phyloP scores from a whole-genome alignment of 164 flowering plant species.

The Akebia trifoliata region DNA sequence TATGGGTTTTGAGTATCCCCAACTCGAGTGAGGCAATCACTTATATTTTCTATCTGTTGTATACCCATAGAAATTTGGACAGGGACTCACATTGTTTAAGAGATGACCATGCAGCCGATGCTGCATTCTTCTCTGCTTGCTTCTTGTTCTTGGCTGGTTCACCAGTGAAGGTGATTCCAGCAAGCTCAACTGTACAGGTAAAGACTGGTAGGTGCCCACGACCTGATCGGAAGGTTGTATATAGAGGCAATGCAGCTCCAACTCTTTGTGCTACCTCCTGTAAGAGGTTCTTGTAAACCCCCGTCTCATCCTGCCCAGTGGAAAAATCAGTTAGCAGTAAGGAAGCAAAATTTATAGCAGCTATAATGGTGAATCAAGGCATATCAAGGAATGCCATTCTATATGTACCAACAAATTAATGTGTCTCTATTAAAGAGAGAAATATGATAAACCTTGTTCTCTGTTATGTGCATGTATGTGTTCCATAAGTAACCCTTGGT shows the following conservation, averaged over 20 bases:
- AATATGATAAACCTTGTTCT: too few species aligned
- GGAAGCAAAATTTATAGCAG: too few species aligned
- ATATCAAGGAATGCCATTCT: too few species aligned
- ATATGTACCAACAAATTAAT: too few species aligned
- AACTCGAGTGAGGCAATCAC: too few species aligned
- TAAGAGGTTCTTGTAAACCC: conserved; percentile 93
- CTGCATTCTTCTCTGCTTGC: conserved; percentile 98
- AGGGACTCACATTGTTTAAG: conserved; percentile 78
- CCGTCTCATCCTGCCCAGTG: conserved; percentile 82
- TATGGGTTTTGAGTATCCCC: too few species aligned
- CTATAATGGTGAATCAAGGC: too few species aligned
- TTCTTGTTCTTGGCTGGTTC: conserved; percentile 96
- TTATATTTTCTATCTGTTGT: too few species aligned
- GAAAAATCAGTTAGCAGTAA: too few species aligned
- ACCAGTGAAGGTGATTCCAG: conserved; percentile 84
- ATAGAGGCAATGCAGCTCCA: conserved; percentile 84
- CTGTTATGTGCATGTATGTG: too few species aligned
- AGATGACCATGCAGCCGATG: conserved; percentile 96
- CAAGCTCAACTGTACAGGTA: conserved; percentile 82
- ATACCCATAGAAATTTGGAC: conserved; percentile 2
- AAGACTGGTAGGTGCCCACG: conserved; percentile 91
- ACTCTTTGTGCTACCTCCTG: conserved; percentile 98
- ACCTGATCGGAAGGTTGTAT: conserved; percentile 78
- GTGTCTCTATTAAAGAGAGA: too few species aligned
- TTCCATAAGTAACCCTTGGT: too few species aligned